Conservation (phyloP, 257 asterid species). For the Mentha longifolia region DNA sequence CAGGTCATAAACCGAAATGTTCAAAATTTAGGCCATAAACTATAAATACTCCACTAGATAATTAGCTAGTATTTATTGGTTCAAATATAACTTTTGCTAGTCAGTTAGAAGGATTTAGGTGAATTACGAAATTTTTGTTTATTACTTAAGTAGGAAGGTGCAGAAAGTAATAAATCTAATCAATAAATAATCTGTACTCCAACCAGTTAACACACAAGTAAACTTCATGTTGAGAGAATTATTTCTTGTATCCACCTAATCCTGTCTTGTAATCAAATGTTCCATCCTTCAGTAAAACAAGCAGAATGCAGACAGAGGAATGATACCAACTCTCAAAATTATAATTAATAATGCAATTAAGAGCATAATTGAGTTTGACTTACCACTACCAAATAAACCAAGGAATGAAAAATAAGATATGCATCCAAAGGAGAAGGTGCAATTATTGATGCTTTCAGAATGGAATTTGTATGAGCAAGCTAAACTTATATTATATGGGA, state of each 20-base stretch:
- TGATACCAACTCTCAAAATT: constrained; percentile 48
- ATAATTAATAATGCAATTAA: constrained; percentile 39
- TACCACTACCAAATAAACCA: constrained; percentile 39
- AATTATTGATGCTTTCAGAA: constrained; percentile 53
- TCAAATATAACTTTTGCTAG: no score
- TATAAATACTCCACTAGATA: no score
- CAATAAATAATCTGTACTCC: not conserved
- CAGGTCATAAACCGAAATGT: no score
- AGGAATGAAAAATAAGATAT: constrained; percentile 29
- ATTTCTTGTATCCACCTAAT: constrained; percentile 46
- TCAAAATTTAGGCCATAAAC: no score
- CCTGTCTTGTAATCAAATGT: constrained; percentile 41
- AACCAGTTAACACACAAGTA: constrained; percentile 26
- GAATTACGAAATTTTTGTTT: not conserved
- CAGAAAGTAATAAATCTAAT: constrained; percentile 16
- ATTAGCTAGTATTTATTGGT: no score
- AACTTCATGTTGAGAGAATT: constrained; percentile 28
- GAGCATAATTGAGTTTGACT: constrained; percentile 53
- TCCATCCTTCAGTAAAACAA: constrained; percentile 48
- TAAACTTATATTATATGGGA: not conserved
- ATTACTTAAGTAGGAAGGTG: constrained; percentile 8
- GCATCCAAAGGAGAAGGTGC: constrained; percentile 84
- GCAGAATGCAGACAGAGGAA: constrained; percentile 43
- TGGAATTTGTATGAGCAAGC: not conserved
- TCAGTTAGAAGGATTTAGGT: no score